A percentile compares a stretch with the other conserved stretches of the same genome.
Conservation (phyloP, 768 basidiomycete species). For the Suillus tomentosus region DNA sequence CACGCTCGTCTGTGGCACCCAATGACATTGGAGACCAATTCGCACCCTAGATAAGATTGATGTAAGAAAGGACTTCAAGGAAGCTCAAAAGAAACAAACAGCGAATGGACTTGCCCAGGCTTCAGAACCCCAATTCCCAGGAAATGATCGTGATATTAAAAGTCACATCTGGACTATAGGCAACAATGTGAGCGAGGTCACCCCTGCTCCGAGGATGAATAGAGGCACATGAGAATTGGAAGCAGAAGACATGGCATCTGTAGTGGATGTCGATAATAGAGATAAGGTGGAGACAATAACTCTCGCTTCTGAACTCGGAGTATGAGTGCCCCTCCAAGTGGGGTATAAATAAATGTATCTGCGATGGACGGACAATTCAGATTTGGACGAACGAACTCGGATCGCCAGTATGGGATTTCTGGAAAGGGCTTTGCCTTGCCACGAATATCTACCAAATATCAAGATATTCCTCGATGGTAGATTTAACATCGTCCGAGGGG, state of each 20-base stretch:
- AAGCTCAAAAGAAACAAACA: conserved; percentile 28
- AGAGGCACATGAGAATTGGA: conserved; percentile 19
- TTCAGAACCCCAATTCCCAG: conserved; percentile 40
- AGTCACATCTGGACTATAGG: conserved; percentile 21
- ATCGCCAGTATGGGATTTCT: too few species aligned
- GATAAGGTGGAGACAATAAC: not conserved
- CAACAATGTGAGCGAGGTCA: conserved; percentile 21
- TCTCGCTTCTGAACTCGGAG: not conserved
- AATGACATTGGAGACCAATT: conserved; percentile 48
- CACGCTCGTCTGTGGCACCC: conserved; percentile 34
- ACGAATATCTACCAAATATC: not conserved
- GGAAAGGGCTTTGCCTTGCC: not conserved
- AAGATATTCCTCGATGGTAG: not conserved
- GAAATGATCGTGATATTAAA: conserved; percentile 35
- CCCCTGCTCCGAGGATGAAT: conserved; percentile 41
- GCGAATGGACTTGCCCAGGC: conserved; percentile 56
- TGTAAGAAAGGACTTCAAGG: not conserved
- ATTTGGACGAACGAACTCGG: not conserved
- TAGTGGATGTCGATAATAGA: not conserved
- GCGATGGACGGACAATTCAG: not conserved
- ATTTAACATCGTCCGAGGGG: not conserved
- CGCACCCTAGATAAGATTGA: conserved; percentile 38
- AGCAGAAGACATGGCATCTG: conserved; percentile 16
- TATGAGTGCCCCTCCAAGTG: not conserved
- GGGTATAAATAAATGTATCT: conserved; percentile 1